Evolutionary conservation across 306 rosid genomes (phyloP).

Genomic region (Fragaria iinumae): DNA sequence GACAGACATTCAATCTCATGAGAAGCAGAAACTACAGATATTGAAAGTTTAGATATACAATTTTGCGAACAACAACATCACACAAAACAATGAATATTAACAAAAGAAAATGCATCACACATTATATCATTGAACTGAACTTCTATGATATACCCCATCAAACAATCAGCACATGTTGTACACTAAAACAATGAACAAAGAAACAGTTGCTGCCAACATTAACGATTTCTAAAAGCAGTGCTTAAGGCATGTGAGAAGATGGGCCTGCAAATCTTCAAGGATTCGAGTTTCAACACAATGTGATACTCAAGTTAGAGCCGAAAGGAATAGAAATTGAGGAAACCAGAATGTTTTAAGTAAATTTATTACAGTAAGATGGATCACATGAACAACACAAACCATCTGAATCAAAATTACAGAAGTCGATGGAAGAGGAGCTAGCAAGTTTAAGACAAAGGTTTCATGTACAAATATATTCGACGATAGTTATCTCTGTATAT

Average conservation of each 20-base stretch:
- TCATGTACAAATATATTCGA: neutral
- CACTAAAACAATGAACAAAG: neutral
- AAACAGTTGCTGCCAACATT: neutral
- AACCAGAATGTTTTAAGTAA: neutral
- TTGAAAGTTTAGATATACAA: neutral
- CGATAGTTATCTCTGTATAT: neutral
- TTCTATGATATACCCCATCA: neutral
- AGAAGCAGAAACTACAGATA: neutral
- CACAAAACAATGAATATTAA: neutral
- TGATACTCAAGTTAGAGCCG: neutral
- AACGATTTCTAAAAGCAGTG: neutral
- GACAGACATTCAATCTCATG: constrained; percentile 11
- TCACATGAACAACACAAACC: neutral
- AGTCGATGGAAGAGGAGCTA: neutral
- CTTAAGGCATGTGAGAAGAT: neutral
- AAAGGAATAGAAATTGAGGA: neutral
- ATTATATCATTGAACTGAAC: neutral
- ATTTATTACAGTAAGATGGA: neutral
- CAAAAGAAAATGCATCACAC: neutral
- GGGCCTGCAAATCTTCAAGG: neutral
- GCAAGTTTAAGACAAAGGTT: neutral
- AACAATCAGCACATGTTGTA: neutral
- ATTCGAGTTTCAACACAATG: neutral
- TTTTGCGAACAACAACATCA: neutral
- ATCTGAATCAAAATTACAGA: neutral